These are phyloP conservation scores for Westerdykella ornata DNA, from an alignment of 2,329 filamentous ascomycete species.

Conservation along the genomic window DNA sequence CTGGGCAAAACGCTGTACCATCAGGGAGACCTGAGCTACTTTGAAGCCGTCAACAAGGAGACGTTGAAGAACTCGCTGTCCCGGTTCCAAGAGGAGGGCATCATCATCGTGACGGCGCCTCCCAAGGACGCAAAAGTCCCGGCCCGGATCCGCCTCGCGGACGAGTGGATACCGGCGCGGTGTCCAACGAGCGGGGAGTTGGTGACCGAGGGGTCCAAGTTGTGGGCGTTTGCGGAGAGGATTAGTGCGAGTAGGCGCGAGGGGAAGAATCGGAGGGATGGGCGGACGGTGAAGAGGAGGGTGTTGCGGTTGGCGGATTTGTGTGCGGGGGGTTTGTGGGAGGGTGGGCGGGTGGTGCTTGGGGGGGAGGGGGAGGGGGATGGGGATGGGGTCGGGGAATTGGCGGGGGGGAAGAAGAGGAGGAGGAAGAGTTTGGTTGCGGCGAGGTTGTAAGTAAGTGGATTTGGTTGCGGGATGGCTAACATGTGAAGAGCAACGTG, in stretches of 20 bases:
- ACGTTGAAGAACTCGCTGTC: slow-evolving; percentile 89
- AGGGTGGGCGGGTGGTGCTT: slow-evolving; percentile 42
- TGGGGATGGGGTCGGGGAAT: slow-evolving; percentile 6
- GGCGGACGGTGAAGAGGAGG: slow-evolving; percentile 75
- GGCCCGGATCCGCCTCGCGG: slow-evolving; percentile 60
- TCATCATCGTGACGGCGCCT: slow-evolving; percentile 64
- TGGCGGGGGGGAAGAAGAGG: slow-evolving; percentile 15
- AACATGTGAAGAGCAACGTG: no score
- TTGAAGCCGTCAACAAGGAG: slow-evolving; percentile 97
- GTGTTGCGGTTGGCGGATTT: slow-evolving; percentile 71
- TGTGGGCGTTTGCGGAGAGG: slow-evolving; percentile 89
- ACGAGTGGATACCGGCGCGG: slow-evolving; percentile 67
- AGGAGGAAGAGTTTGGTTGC: slow-evolving; percentile 31
- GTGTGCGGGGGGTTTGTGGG: slow-evolving; percentile 65
- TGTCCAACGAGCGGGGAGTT: slow-evolving; percentile 51
- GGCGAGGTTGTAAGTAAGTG: slow-evolving; percentile 21
- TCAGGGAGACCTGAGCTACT: slow-evolving; percentile 93
- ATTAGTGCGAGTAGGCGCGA: slow-evolving; percentile 79
- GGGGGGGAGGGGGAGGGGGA: slow-evolving; percentile 9
- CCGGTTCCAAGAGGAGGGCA: slow-evolving; percentile 84
- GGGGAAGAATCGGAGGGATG: slow-evolving; percentile 94
- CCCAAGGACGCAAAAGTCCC: slow-evolving; percentile 55
- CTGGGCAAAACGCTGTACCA: slow-evolving; percentile 94
- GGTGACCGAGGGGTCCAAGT: slow-evolving; percentile 58
- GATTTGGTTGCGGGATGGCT: no score